Conservation (phyloP, 2,329 filamentous ascomycete genomes). For the Curvularia eragrostidis region DNA sequence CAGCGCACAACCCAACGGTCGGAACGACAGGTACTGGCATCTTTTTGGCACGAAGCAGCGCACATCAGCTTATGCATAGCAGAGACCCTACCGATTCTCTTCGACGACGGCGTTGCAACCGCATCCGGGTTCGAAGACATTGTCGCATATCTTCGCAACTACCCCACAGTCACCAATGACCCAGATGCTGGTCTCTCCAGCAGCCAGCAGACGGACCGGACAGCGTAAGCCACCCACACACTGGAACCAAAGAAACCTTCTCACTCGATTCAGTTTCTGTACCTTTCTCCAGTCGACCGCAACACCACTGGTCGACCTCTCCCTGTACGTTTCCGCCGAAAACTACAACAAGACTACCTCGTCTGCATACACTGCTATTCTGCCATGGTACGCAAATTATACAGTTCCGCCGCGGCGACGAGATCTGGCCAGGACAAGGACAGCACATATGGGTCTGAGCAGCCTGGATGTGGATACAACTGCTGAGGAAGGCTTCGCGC, state of each 20-base stretch:
- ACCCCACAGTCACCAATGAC: slow-evolving; percentile 34
- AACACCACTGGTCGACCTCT: slow-evolving; percentile 81
- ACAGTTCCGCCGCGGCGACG: slow-evolving; percentile 78
- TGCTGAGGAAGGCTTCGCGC: slow-evolving; percentile 43
- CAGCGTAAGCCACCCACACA: slow-evolving; percentile 33
- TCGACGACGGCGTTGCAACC: slow-evolving; percentile 61
- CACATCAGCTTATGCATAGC: slow-evolving; percentile 7
- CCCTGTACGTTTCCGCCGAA: slow-evolving; percentile 85
- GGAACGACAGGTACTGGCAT: slow-evolving; percentile 63
- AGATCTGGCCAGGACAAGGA: slow-evolving; percentile 71
- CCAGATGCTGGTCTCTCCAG: slow-evolving; percentile 40
- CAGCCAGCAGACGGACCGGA: slow-evolving; percentile 52
- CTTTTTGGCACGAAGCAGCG: neutral
- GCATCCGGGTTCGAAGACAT: slow-evolving; percentile 68
- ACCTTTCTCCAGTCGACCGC: slow-evolving; percentile 77
- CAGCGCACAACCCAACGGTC: slow-evolving; percentile 67
- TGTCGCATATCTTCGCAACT: slow-evolving; percentile 60
- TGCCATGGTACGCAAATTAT: slow-evolving; percentile 89
- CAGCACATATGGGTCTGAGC: slow-evolving; percentile 59
- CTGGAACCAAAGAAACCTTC: neutral
- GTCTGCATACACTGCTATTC: slow-evolving; percentile 78
- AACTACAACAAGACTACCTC: slow-evolving; percentile 83
- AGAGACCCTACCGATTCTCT: slow-evolving; percentile 66
- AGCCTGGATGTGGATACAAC: slow-evolving; percentile 55
- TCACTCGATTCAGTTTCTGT: slow-evolving; percentile 48